Evolutionary conservation across 2,329 filamentous ascomycete species (phyloP), one percentile per base, ranked within the genome.

Genomic region (Lachnellula hyalina): DNA sequence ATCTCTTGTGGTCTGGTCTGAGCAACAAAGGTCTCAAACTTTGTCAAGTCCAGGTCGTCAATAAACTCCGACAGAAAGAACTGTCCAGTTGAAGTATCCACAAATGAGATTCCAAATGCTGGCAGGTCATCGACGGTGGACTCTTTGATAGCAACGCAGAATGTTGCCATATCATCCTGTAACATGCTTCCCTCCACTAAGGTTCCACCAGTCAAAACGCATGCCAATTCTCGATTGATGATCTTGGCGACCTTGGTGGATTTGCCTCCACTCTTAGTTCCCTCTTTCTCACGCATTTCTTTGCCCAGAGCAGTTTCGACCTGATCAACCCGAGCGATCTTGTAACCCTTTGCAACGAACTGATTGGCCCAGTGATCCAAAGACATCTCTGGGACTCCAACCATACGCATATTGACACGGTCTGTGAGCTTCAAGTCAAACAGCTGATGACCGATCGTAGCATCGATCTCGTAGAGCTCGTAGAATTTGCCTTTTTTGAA

Each of bases 401-500:
- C 94, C 94, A 99, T 99, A 62, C 93, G 89, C 94, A 99, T 99
- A 70, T 99, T 99, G 70, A 99, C 94, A 52, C 94, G 84, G 66
- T 99, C 94, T 0, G 94, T 99, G 69, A 99, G 86, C 74, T 99
- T 99, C 54, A 99, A 80, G 71, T 99, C 94, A 65, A 99, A 99
- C 15, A 96, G 78, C 70, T 97, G 94, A 68, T 99, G 92, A 4
- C 94, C 94, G 53, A 97, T 86, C 0, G 93, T 96, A 5, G 94
- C 94, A 72, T 99, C 94, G 57, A 96, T 96, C 70, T 99, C 94
- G 67, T 97, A 99, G 0, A 99, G 79, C 70, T 99, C 94, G 68
- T 96, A 99, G 72, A 99, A 99, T 67, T 99, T 99, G 67, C 94
- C 94, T 77, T 99, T 99, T 73, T 97, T 99, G 84, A 99, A 99